phyloP scores from a whole-genome alignment of 441 rosid species.

The Kokia cookei region DNA sequence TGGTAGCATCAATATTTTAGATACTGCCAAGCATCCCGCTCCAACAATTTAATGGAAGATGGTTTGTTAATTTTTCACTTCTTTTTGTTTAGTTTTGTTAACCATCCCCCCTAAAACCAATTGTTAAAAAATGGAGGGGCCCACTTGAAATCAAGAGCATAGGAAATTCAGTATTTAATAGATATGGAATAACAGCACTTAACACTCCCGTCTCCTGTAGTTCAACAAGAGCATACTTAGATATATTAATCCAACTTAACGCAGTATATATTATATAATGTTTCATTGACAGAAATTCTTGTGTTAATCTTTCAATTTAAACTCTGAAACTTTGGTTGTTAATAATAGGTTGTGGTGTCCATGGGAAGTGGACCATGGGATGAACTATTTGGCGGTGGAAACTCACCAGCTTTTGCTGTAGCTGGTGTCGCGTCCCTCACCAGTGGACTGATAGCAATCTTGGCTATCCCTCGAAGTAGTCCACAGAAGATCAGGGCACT shows the following conservation, averaged over 20 bases:
- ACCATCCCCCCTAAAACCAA: background rate
- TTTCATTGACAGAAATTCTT: background rate
- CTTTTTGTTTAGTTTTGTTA: background rate
- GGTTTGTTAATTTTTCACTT: background rate
- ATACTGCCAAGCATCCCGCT: background rate
- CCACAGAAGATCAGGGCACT: slow-evolving; percentile 48
- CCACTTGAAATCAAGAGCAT: background rate
- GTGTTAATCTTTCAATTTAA: background rate
- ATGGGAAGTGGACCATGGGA: slow-evolving; percentile 96
- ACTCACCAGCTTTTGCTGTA: slow-evolving; percentile 82
- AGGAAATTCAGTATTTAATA: background rate
- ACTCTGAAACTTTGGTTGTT: background rate
- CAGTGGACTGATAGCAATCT: slow-evolving; percentile 73
- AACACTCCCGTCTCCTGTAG: background rate
- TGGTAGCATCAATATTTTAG: background rate
- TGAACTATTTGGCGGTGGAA: slow-evolving; percentile 94
- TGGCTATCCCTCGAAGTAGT: slow-evolving; percentile 81
- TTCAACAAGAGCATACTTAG: background rate
- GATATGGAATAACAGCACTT: background rate
- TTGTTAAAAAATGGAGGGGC: background rate
- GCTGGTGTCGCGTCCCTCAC: slow-evolving; percentile 70
- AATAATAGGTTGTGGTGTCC: slow-evolving; percentile 69
- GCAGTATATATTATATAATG: background rate
- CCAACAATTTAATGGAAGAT: background rate
- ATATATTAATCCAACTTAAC: background rate